Percentiles rank a stretch among this genome's conserved stretches.
Conservation (phyloP, 306 rosid species). For the Erythrophleum fordii region DNA sequence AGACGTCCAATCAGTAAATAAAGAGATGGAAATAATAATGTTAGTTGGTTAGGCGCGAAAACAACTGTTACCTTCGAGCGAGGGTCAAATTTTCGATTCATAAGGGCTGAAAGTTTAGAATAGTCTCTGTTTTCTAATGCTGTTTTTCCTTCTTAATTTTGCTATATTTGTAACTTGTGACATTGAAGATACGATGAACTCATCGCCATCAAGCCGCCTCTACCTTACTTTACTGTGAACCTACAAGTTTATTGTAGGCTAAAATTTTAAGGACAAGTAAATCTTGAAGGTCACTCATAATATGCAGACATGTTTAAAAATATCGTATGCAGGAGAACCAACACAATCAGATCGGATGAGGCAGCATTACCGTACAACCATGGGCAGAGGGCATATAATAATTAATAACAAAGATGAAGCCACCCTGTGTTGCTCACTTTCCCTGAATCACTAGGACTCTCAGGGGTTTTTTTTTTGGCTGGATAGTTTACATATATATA, state of each 20-base stretch:
- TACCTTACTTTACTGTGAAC: conserved; percentile 83
- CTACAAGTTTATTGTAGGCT: conserved; percentile 47
- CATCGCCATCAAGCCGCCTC: conserved; percentile 88
- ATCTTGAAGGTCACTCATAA: conserved; percentile 1
- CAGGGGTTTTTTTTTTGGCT: no score
- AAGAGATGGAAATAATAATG: background rate
- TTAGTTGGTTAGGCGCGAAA: background rate
- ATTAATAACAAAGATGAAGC: conserved; percentile 1
- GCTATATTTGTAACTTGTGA: conserved; percentile 75
- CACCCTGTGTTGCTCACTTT: conserved; percentile 58
- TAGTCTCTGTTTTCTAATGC: conserved; percentile 70
- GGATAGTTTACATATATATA: no score
- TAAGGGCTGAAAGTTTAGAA: conserved; percentile 66
- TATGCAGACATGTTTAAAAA: background rate
- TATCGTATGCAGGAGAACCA: background rate
- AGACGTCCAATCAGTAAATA: conserved; percentile 5
- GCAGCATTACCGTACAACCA: background rate
- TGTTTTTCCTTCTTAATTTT: conserved; percentile 66
- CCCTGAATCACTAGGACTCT: conserved; percentile 97
- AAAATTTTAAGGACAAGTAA: conserved; percentile 3
- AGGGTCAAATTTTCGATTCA: conserved; percentile 82
- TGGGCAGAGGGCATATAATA: background rate
- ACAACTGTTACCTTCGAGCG: conserved; percentile 72
- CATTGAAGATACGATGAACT: conserved; percentile 80
- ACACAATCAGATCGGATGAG: background rate